These are phyloP conservation scores for Diaporthe velutina DNA, from an alignment of 2,329 filamentous ascomycete genomes.

Conservation along the genomic window DNA sequence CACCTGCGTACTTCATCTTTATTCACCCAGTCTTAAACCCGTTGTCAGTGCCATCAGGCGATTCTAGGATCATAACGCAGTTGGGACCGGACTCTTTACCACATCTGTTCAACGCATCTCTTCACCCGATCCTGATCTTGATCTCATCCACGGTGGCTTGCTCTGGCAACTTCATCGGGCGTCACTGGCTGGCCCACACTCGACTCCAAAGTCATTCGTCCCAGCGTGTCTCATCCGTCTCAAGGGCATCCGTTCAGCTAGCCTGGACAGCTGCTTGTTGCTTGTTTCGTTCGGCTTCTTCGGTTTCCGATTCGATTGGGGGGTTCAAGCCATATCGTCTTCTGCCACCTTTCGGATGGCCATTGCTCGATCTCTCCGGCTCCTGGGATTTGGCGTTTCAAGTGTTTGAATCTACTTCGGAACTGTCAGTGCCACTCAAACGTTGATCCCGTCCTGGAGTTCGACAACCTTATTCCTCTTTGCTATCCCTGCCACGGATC, in stretches of 20 bases:
- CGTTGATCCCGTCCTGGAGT: slow-evolving; percentile 53
- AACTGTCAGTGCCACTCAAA: slow-evolving; percentile 54
- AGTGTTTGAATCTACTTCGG: slow-evolving; percentile 54
- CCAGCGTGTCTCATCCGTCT: slow-evolving; percentile 32
- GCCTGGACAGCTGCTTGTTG: slow-evolving; percentile 27
- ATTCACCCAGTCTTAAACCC: not conserved
- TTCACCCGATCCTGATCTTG: slow-evolving; percentile 31
- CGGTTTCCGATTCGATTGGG: slow-evolving; percentile 41
- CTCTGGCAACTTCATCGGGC: slow-evolving; percentile 18
- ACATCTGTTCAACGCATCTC: slow-evolving; percentile 3
- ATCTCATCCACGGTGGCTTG: slow-evolving; percentile 33
- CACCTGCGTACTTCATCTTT: not conserved
- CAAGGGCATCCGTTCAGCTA: slow-evolving; percentile 28
- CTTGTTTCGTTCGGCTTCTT: slow-evolving; percentile 38
- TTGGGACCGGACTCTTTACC: not conserved
- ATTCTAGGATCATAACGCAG: not conserved
- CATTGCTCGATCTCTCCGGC: slow-evolving; percentile 43
- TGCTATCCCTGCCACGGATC: slow-evolving; percentile 33
- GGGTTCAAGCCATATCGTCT: slow-evolving; percentile 42
- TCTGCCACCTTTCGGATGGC: slow-evolving; percentile 41
- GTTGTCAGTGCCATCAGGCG: not conserved
- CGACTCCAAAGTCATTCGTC: slow-evolving; percentile 21
- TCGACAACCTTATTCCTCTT: slow-evolving; percentile 46
- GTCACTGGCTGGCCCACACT: slow-evolving; percentile 24
- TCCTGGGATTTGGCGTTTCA: slow-evolving; percentile 54